Evolutionary conservation across 2,329 filamentous ascomycete species (phyloP).

Genomic region (Stylonectria norvegica): DNA sequence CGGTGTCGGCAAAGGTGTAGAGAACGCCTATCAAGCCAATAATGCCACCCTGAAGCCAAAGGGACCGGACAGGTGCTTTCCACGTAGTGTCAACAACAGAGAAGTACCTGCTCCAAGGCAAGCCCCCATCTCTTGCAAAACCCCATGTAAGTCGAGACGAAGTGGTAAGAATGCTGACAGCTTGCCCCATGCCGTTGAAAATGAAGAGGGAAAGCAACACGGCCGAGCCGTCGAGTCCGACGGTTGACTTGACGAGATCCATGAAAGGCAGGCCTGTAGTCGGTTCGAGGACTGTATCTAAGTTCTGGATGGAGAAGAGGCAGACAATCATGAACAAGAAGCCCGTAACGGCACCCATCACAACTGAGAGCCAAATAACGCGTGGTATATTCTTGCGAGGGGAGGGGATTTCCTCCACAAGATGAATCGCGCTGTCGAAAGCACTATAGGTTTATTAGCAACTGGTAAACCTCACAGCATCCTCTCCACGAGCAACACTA

Average conservation of each 20-base stretch:
- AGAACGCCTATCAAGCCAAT: conserved; percentile 48
- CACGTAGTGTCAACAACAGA: conserved; percentile 41
- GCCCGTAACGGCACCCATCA: conserved; percentile 46
- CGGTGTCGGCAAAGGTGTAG: conserved; percentile 52
- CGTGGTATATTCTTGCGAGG: conserved; percentile 49
- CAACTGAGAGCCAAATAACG: conserved; percentile 51
- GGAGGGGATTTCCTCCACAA: conserved; percentile 54
- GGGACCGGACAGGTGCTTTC: conserved; percentile 50
- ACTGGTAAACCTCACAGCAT: conserved; percentile 36
- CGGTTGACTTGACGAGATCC: conserved; percentile 39
- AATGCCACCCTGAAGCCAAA: conserved; percentile 49
- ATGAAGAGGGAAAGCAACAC: conserved; percentile 51
- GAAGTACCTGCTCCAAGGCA: conserved; percentile 45
- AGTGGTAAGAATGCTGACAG: conserved; percentile 49
- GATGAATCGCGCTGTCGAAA: conserved; percentile 57
- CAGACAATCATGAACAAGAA: conserved; percentile 52
- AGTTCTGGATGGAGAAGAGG: conserved; percentile 47
- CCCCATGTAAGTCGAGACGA: conserved; percentile 52
- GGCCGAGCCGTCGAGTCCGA: conserved; percentile 38
- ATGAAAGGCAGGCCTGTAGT: conserved; percentile 46
- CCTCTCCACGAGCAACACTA: not conserved
- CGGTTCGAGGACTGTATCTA: conserved; percentile 40
- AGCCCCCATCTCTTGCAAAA: conserved; percentile 51
- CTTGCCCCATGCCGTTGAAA: conserved; percentile 53
- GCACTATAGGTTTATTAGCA: too few relatives aligned